Evolutionary conservation across 805 yeast species (phyloP), one percentile per base, ranked within the genome.

Genomic region (Saccharomyces kudriavzevii): DNA sequence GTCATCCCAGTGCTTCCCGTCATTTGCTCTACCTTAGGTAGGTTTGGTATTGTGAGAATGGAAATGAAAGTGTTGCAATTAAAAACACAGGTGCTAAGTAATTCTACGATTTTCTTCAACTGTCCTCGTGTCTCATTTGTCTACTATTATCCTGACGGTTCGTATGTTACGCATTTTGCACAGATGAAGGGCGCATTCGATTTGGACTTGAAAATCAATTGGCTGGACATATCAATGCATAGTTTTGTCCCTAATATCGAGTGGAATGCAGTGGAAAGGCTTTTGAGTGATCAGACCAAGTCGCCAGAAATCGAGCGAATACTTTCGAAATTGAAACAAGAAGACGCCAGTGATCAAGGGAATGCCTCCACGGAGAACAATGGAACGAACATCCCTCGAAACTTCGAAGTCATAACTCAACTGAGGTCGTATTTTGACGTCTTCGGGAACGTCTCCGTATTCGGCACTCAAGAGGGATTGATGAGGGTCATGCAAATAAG

Each of bases 401-500:
- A 60, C 48, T 58, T 51, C 49, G 49, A 67, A 48, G 58, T 60
- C 50, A 53, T 62, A 54, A 52, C 69, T 22, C 65, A 68, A 47
- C 59, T 74, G 49, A 62, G 75, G 50, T 67, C 76, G 3, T 67
- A 71, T 35, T 73, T 76, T 43, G 69, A 71, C 45, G 82, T 84
- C 0, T 75, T 75, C 56, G 72, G 75, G 47, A 71, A 72, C 45
- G 69, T 83, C 52, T 73, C 83, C 4, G 76, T 77, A 52, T 78
- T 79, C 57, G 96, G 96, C 0, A 68, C 86, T 4, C 83, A 81
- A 52, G 83, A 79, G 50, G 77, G 77, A 43, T 82, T 87, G 5
- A 78, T 87, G 81, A 72, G 92, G 55, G 75, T 84, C 24, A 69
- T 89, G 70, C 92, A 87, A 66, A 80, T 87, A 4, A 79, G 89